These are phyloP conservation scores for Rhizopogon parksii DNA, from an alignment of 1,284 basidiomycete genomes.

Conservation along the genomic window DNA sequence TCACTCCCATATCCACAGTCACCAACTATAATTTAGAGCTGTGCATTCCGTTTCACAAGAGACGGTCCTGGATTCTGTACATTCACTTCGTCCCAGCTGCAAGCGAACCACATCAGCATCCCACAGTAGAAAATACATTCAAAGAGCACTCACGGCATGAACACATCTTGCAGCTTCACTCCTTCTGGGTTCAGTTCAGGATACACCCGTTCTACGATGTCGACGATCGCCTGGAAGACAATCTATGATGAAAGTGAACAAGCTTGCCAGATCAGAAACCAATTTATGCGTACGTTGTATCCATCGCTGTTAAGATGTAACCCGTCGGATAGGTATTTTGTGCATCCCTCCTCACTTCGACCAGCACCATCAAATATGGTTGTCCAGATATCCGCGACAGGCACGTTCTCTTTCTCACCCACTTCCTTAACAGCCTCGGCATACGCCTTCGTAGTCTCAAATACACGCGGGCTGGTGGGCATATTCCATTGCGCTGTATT, in stretches of 20 bases:
- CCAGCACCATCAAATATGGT: constrained; percentile 62
- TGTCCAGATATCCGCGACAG: constrained; percentile 67
- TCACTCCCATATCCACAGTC: no score
- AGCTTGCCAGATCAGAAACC: constrained; percentile 3
- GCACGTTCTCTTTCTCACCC: constrained; percentile 46
- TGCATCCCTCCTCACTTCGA: constrained; percentile 43
- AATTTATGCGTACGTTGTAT: constrained; percentile 47
- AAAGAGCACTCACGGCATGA: constrained; percentile 39
- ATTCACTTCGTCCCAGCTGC: constrained; percentile 37
- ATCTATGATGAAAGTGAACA: constrained; percentile 38
- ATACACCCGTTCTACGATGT: constrained; percentile 48
- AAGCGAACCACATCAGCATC: constrained; percentile 4
- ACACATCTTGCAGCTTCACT: constrained; percentile 41
- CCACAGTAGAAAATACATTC: neutral
- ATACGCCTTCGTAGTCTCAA: constrained; percentile 58
- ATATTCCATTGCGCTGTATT: constrained; percentile 50
- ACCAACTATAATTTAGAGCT: neutral
- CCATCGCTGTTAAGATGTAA: constrained; percentile 70
- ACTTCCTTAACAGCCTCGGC: constrained; percentile 64
- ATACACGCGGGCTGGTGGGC: constrained; percentile 47
- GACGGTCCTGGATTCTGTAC: constrained; percentile 28
- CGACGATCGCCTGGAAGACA: constrained; percentile 55
- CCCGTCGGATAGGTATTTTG: constrained; percentile 58
- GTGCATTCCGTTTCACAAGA: constrained; percentile 23
- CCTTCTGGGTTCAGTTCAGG: constrained; percentile 66